Evolutionary conservation across 257 asterid genomes (phyloP).

Genomic region (Solanum ossicruentum): DNA sequence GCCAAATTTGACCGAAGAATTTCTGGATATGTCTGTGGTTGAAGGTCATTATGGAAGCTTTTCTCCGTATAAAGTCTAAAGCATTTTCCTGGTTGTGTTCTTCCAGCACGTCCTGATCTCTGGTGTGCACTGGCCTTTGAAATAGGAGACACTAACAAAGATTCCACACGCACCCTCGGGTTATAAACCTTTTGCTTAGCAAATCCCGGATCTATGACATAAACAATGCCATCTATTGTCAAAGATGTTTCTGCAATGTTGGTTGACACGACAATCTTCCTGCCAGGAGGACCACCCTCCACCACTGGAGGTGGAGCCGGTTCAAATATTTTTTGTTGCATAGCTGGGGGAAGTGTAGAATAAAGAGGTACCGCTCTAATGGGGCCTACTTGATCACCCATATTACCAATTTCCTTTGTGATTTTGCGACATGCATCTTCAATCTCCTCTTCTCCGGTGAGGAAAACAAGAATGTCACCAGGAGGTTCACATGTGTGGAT

Average conservation of each 20-base stretch:
- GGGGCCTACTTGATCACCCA: conserved; percentile 92
- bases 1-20: conserved; percentile 85
- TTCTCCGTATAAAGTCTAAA: conserved; percentile 87
- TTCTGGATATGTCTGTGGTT: conserved; percentile 93
- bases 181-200: conserved; percentile 90
- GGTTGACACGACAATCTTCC: conserved; percentile 93
- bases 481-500: conserved; percentile 76
- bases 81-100: conserved; percentile 97
- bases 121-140: conserved; percentile 99
- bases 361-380: conserved; percentile 76
- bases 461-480: conserved; percentile 94
- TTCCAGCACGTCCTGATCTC: conserved; percentile 98
- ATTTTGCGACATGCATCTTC: conserved; percentile 93
- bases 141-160: conserved; percentile 93
- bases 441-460: conserved; percentile 97
- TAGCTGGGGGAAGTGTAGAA: conserved; percentile 93
- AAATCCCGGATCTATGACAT: conserved; percentile 95
- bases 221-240: conserved; percentile 96
- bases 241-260: conserved; percentile 95
- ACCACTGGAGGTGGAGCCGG: conserved; percentile 86
- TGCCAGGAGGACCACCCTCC: conserved; percentile 91
- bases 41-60: conserved; percentile 82
- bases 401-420: conserved; percentile 58
- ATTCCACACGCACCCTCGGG: conserved; percentile 89
- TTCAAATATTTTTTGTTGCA: conserved; percentile 98